Conservation (phyloP, 805 yeast species). For the Torulaspora microellipsoides region DNA sequence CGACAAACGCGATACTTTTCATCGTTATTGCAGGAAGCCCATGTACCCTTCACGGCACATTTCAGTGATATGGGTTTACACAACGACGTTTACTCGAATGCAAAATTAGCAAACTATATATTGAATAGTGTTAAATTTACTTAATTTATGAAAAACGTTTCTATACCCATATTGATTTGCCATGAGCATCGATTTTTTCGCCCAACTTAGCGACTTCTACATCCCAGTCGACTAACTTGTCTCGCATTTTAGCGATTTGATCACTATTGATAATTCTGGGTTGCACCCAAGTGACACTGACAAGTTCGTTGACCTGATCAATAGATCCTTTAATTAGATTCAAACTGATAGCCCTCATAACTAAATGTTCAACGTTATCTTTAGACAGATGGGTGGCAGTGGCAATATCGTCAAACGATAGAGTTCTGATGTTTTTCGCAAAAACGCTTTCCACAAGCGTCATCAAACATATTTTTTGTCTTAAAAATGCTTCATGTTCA, state of each 20-base stretch:
- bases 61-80: constrained; percentile 53
- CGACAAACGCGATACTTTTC: constrained; percentile 45
- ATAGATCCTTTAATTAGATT: constrained; percentile 84
- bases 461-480: constrained; percentile 90
- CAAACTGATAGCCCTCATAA: constrained; percentile 85
- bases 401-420: constrained; percentile 71
- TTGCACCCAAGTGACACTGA: constrained; percentile 90
- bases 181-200: constrained; percentile 53
- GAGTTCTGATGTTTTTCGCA: constrained; percentile 66
- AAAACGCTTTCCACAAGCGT: constrained; percentile 85
- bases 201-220: constrained; percentile 63
- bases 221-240: constrained; percentile 75
- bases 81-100: constrained; percentile 53
- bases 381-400: constrained; percentile 58
- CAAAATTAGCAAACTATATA: constrained; percentile 37
- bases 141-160: neutral
- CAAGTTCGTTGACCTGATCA: constrained; percentile 76
- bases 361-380: constrained; percentile 77
- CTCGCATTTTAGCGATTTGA: constrained; percentile 74
- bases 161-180: constrained; percentile 60
- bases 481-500: constrained; percentile 58
- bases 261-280: constrained; percentile 83
- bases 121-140: constrained; percentile 12
- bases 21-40: constrained; percentile 30
- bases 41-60: constrained; percentile 18